Percentiles rank a stretch among this genome's conserved stretches.
These are phyloP conservation scores for Sporisorium reilianum DNA, from an alignment of 1,284 basidiomycete species.

Conservation along the genomic window DNA sequence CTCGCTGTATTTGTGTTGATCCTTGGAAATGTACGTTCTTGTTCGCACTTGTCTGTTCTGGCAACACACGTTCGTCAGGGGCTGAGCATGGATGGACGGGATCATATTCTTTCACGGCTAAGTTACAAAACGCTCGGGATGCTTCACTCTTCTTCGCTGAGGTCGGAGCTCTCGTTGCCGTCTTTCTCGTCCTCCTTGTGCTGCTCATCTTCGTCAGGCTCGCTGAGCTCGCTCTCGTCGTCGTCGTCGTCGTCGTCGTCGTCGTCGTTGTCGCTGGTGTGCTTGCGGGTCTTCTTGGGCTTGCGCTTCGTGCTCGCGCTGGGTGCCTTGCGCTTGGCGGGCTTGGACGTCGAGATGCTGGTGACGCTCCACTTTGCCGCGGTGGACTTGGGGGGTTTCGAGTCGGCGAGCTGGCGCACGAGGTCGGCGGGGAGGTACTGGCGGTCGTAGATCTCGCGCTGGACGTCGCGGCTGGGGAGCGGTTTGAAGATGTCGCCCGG, in stretches of 20 bases:
- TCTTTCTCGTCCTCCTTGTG: conserved; percentile 16
- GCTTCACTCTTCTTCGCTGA: conserved; percentile 24
- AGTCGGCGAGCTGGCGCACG: no score
- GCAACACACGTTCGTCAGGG: no score
- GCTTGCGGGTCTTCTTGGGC: no score
- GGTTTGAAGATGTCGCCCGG: conserved; percentile 82
- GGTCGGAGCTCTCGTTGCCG: conserved; percentile 16
- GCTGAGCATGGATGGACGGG: no score
- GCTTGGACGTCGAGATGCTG: conserved; percentile 6
- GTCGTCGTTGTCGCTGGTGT: no score
- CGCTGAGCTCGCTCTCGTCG: conserved; percentile 20
- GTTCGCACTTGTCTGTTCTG: no score
- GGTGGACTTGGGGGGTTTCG: no score
- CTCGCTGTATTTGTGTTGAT: no score
- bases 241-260: conserved; percentile 23
- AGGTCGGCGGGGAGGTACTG: conserved; percentile 38
- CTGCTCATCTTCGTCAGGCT: no score
- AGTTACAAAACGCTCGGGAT: background rate
- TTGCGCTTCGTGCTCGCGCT: conserved; percentile 4
- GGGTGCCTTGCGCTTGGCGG: conserved; percentile 7
- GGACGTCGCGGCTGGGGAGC: conserved; percentile 59
- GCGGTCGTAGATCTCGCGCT: conserved; percentile 43
- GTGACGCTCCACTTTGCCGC: conserved; percentile 16
- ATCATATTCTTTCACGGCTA: no score
- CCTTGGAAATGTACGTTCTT: no score